These are phyloP conservation scores for Coccomyxa sp. DNA, from an alignment of 139 green algal species.

Conservation along the genomic window DNA sequence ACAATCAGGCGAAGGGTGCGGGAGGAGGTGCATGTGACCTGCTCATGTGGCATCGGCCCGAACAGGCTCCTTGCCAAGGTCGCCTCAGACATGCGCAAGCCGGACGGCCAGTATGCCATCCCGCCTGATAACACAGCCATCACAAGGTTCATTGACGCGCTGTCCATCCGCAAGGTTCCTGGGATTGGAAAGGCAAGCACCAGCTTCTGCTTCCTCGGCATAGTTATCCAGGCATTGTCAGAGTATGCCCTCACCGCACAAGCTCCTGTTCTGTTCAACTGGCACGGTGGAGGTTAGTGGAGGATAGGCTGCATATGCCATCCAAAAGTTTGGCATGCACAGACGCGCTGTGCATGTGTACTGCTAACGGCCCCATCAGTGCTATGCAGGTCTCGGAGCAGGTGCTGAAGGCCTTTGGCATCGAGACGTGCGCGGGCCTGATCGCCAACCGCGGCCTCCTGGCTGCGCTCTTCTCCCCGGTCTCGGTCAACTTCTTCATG, in stretches of 20 bases:
- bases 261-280: not conserved
- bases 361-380: not conserved
- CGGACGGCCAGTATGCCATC: conserved; percentile 72
- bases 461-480: conserved; percentile 55
- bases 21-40: conserved; percentile 62
- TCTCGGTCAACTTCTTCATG: conserved; percentile 58
- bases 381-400: conserved; percentile 62
- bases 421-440: conserved; percentile 57
- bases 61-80: conserved; percentile 76
- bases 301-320: not conserved
- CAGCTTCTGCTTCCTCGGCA: not conserved
- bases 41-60: conserved; percentile 63
- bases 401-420: conserved; percentile 50
- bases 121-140: conserved; percentile 37
- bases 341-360: not conserved
- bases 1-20: conserved; percentile 43
- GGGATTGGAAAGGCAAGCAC: conserved; percentile 59
- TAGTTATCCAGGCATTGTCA: not conserved
- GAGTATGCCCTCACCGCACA: not conserved
- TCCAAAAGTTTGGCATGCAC: not conserved
- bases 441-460: conserved; percentile 52
- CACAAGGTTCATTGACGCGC: conserved; percentile 53
- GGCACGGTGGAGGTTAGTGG: no score
- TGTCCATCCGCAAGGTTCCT: conserved; percentile 73
- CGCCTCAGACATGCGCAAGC: conserved; percentile 81